These are phyloP conservation scores for Flaveria brownii DNA, from an alignment of 129 eudicot genomes.

Conservation along the genomic window DNA sequence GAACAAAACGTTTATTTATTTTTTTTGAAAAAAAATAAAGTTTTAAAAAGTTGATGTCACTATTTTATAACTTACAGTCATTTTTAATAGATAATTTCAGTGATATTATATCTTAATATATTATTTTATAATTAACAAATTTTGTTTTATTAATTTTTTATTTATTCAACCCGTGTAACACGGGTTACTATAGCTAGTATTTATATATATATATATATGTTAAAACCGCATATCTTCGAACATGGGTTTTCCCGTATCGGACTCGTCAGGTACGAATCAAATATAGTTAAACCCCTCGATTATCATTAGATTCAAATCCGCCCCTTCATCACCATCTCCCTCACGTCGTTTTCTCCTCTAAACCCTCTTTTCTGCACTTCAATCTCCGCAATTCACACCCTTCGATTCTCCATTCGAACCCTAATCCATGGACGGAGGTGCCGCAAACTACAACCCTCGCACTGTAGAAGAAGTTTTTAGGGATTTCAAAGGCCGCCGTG, in stretches of 20 bases:
- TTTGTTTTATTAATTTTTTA: too few species aligned
- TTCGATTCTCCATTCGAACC: background rate
- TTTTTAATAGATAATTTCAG: too few species aligned
- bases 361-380: slow-evolving; percentile 3
- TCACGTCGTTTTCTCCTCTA: slow-evolving; percentile 24
- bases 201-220: too few species aligned
- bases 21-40: too few species aligned
- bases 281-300: slow-evolving; percentile 51
- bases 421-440: slow-evolving; percentile 30
- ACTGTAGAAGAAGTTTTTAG: slow-evolving; percentile 79
- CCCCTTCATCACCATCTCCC: slow-evolving; percentile 26
- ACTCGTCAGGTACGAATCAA: slow-evolving; percentile 46
- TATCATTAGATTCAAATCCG: slow-evolving; percentile 50
- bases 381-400: background rate
- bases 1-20: too few species aligned
- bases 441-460: slow-evolving; percentile 63
- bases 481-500: slow-evolving; percentile 73
- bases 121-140: too few species aligned
- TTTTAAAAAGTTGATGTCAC: too few species aligned
- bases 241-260: slow-evolving; percentile 33
- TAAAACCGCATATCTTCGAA: background rate
- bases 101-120: too few species aligned
- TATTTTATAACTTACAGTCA: too few species aligned
- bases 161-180: too few species aligned
- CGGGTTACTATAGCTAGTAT: too few species aligned